Base-by-base conservation (phyloP, 2,329 filamentous ascomycete genomes). In the Dactylellina haptotyla region DNA sequence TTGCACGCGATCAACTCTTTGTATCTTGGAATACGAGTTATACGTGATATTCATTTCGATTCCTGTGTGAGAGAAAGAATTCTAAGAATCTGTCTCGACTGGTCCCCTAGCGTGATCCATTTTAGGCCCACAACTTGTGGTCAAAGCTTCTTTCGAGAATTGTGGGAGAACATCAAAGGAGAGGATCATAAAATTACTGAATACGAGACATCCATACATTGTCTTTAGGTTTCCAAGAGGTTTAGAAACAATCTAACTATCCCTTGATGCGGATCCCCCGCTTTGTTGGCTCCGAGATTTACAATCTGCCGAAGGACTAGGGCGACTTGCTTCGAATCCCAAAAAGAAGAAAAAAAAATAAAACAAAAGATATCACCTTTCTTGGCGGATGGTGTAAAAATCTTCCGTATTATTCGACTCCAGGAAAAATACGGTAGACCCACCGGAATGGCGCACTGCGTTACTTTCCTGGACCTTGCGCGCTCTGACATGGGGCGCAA, bases 241-340 rank as follows among this genome's bases (percentile, higher is more conserved):
- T 48, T 25, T 8, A 16, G 20, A 23, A 9, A 14, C 26, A 39
- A 23, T 56, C 16, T 25, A 43, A 45, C 53, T 50, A 54, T 57
- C 54, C 67, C 67, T 65, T 64, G 59, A 26, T 51, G 67, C 53
- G 46, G 67, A 72, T 72, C 67, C 67, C 59, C 67, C 67, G 51
- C 67, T 59, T 57, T 50, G 23, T 41, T 56, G 20, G 6, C 23
- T 58, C 23, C 37, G 26, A 63, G 20, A 41, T n/a, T n/a, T n/a
- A n/a, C n/a, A 54, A 62, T 62, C 58, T 62, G 45, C 32, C 45
- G 45, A 62, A 16, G 18, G 45, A 12, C 59, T 51, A 25, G 59
- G 48, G 32, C 25, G 50, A 10, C 45, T 25, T 37, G 23, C 28
- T 32, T 46, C 26, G n/a, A n/a, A n/a, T 43, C 26, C 39, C 26